These are phyloP conservation scores for Saitozyma podzolica DNA, from an alignment of 768 basidiomycete species.

Conservation along the genomic window DNA sequence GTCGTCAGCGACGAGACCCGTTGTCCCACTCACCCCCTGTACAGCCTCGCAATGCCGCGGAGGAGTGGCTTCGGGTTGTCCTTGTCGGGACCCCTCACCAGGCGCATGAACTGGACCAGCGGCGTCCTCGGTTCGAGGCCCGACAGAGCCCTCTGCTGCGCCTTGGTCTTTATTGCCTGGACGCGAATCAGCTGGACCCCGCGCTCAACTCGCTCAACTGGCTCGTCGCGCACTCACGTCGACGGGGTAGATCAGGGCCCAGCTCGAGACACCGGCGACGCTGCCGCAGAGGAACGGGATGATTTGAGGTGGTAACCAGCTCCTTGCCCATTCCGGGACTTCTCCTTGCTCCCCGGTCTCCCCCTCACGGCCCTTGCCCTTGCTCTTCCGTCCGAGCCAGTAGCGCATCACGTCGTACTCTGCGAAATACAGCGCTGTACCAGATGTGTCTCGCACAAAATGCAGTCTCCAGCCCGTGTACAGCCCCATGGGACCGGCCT, in stretches of 20 bases:
- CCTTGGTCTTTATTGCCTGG: constrained; percentile 63
- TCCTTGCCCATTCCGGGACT: constrained; percentile 49
- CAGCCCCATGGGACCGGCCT: constrained; percentile 34
- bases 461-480: constrained; percentile 80
- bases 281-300: constrained; percentile 92
- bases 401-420: constrained; percentile 92
- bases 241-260: constrained; percentile 87
- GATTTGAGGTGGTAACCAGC: constrained; percentile 78
- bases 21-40: constrained; percentile 72
- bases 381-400: constrained; percentile 65
- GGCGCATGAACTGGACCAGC: constrained; percentile 70
- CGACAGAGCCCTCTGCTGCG: constrained; percentile 88
- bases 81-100: constrained; percentile 83
- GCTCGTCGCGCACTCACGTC: constrained; percentile 64
- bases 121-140: constrained; percentile 71
- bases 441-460: constrained; percentile 84
- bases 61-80: constrained; percentile 65
- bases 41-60: constrained; percentile 77
- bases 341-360: constrained; percentile 36
- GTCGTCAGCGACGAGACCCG: constrained; percentile 5
- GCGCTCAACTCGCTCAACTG: background rate
- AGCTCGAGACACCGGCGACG: constrained; percentile 73
- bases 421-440: constrained; percentile 87
- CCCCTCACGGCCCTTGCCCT: constrained; percentile 6
- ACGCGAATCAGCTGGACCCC: constrained; percentile 53